Percentiles rank a stretch among this genome's conserved stretches.
Conservation (phyloP, 2,329 filamentous ascomycete genomes). For the Capronia americana region DNA sequence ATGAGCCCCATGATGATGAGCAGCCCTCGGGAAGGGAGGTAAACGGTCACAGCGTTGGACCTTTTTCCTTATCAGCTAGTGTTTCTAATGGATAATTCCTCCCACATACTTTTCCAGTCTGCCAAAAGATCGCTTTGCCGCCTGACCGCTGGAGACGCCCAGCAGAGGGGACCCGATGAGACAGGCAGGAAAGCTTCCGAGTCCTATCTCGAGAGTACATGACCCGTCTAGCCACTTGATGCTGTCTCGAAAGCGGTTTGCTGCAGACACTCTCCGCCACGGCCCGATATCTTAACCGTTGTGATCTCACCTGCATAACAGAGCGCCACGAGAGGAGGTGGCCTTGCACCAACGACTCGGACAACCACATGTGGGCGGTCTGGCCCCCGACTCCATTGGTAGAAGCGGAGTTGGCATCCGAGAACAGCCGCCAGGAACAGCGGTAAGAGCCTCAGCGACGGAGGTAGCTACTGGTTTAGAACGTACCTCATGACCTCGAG, state of each 20-base stretch:
- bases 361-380: background rate
- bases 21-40: conserved; percentile 17
- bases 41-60: conserved; percentile 13
- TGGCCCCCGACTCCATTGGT: background rate
- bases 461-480: background rate
- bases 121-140: background rate
- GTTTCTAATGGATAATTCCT: conserved; percentile 24
- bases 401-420: conserved; percentile 7
- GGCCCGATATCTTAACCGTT: background rate
- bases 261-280: background rate
- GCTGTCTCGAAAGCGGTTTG: background rate
- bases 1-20: conserved; percentile 33
- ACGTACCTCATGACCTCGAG: conserved; percentile 12
- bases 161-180: background rate
- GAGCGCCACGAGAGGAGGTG: background rate
- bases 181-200: background rate
- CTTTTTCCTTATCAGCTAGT: conserved; percentile 13
- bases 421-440: conserved; percentile 12
- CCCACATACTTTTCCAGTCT: background rate
- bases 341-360: background rate
- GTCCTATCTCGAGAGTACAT: background rate
- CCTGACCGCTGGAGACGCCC: background rate
- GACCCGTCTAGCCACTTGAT: background rate
- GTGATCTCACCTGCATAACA: background rate
- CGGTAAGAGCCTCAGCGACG: background rate